Conservation (phyloP, 1,284 basidiomycete genomes). For the Microbotryomycetes sp. region DNA sequence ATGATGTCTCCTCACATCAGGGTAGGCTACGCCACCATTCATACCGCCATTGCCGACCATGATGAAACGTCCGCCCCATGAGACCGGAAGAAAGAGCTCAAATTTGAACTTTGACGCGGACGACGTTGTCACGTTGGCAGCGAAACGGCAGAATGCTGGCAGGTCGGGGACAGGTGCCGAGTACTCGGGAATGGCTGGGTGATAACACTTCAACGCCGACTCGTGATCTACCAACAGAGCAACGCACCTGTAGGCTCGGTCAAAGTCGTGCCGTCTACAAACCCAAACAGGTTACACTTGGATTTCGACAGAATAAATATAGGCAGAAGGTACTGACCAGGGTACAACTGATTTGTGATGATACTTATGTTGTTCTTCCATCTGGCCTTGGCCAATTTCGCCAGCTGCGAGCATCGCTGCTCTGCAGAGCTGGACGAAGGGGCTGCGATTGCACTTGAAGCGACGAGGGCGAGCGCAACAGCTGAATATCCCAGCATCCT, state of each 20-base stretch:
- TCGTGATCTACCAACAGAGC: background rate
- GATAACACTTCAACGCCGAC: background rate
- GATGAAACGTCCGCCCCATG: slow-evolving; percentile 29
- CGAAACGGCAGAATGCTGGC: slow-evolving; percentile 24
- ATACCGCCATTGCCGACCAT: slow-evolving; percentile 32
- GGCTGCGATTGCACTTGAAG: too few relatives aligned
- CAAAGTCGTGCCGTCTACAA: background rate
- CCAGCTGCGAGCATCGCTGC: background rate
- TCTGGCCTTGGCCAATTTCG: background rate
- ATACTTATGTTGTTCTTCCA: background rate
- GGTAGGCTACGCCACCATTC: slow-evolving; percentile 27
- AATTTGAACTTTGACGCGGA: slow-evolving; percentile 7
- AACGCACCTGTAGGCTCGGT: background rate
- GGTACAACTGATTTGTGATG: background rate
- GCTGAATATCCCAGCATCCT: too few relatives aligned
- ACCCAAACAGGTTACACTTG: too few relatives aligned
- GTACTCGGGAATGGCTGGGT: slow-evolving; percentile 2
- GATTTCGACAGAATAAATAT: too few relatives aligned
- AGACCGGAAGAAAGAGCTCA: background rate
- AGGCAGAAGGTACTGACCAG: too few relatives aligned
- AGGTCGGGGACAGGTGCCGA: slow-evolving; percentile 14
- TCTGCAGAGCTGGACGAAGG: too few relatives aligned
- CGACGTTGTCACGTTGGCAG: slow-evolving; percentile 24
- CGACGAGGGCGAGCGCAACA: too few relatives aligned
- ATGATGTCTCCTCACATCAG: too few relatives aligned